Evolutionary conservation across 805 yeast genomes (phyloP), one percentile per base, ranked within the genome.

Genomic region (Yarrowia deformans): DNA sequence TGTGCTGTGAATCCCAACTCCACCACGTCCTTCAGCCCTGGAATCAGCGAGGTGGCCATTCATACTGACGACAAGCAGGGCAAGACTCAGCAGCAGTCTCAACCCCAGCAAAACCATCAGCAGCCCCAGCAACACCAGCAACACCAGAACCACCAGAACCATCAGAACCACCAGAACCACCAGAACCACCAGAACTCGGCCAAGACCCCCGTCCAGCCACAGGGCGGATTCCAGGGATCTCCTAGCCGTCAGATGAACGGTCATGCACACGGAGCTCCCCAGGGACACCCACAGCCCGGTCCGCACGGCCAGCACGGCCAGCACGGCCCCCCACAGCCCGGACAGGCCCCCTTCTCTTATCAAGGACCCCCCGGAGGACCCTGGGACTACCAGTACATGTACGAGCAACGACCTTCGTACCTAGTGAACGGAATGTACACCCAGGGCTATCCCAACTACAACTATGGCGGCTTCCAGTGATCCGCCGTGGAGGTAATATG

Each of bases 1-100:
- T 90, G 94, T 79, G 91, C 92, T 4, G 90, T 87, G 43, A 74
- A 69, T 48, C 68, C 68, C 46, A 63, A 63, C 29, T 63, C 68
- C n/a, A 48, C 68, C 13, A 48, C 68, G 1, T 49, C 55, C 10
- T 63, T 63, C 56, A 63, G 68, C 16, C 68, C 68, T 4, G 68
- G 68, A 37, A 48, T 63, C 37, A 63, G 68, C 46, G 68, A 63
- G 56, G 68, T 32, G 16, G 68, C 68, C 46, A 43, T 60, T n/a
- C 66, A 60, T 34, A 60, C 66, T 10, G 66, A 60, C 52, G 66
- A 60, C 52, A 60, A 60, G 37, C 54, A 23, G 29, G 29, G 29
- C 29, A 23, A 23, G 29, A 23, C 29, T 23, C 29, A 23, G 29
- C 29, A 23, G 29, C 29, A 48, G 35, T 9, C 52, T 10, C 23